Conservation (phyloP, 805 yeast species). For the Yamadazyma paraphyllophila region DNA sequence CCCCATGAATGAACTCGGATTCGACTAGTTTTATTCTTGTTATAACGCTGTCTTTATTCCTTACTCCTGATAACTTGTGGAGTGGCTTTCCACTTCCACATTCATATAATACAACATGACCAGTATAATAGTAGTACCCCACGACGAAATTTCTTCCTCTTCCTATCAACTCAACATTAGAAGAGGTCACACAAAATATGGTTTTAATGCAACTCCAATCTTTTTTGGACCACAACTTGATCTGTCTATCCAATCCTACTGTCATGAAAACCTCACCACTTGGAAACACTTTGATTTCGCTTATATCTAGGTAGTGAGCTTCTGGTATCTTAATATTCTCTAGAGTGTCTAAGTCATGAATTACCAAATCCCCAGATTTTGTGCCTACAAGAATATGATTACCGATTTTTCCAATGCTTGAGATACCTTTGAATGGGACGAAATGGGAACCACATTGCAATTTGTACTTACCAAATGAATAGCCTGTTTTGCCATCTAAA, state of each 20-base stretch:
- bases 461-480: constrained; percentile 4
- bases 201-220: constrained; percentile 48
- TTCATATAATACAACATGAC: constrained; percentile 65
- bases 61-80: constrained; percentile 29
- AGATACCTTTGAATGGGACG: constrained; percentile 4
- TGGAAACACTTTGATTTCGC: constrained; percentile 53
- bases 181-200: constrained; percentile 46
- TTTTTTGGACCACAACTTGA: constrained; percentile 61
- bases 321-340: constrained; percentile 11
- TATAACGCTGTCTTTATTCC: constrained; percentile 18
- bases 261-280: constrained; percentile 61
- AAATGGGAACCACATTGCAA: constrained; percentile 5
- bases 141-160: constrained; percentile 67
- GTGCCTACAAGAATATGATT: constrained; percentile 15
- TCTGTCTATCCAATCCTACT: constrained; percentile 55
- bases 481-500: neutral
- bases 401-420: constrained; percentile 9
- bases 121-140: constrained; percentile 45
- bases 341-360: constrained; percentile 10
- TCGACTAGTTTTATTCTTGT: constrained; percentile 12
- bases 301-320: constrained; percentile 55
- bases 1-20: constrained; percentile 3
- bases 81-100: constrained; percentile 54
- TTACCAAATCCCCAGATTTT: constrained; percentile 12
- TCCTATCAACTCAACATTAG: constrained; percentile 48